phyloP scores from a whole-genome alignment of 2,329 filamentous ascomycete species.

The Aspergillus fumigatiaffinis region DNA sequence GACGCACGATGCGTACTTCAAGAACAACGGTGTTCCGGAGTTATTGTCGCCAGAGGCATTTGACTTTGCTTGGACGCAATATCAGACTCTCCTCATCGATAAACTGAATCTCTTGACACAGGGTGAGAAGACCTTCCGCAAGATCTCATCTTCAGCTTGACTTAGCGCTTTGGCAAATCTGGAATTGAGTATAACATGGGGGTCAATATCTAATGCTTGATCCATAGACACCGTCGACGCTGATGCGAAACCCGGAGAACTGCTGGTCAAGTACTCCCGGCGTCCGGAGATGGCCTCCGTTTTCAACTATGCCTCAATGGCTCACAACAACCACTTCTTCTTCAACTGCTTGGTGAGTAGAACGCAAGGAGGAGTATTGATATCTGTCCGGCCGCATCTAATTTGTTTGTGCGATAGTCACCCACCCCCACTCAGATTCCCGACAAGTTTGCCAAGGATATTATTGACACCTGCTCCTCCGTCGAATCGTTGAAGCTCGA shows the following conservation, averaged over 20 bases:
- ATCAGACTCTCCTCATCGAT: conserved; percentile 69
- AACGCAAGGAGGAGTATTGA: neutral
- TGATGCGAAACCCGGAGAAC: conserved; percentile 58
- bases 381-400: neutral
- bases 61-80: conserved; percentile 74
- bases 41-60: conserved; percentile 69
- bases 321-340: conserved; percentile 74
- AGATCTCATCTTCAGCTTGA: neutral
- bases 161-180: neutral
- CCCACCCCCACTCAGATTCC: conserved; percentile 52
- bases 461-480: conserved; percentile 72
- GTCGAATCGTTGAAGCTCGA: conserved; percentile 76
- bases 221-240: conserved; percentile 61
- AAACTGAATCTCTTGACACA: conserved; percentile 71
- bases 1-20: conserved; percentile 44
- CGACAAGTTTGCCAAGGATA: conserved; percentile 51
- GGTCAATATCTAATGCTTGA: neutral
- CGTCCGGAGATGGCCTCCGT: conserved; percentile 70
- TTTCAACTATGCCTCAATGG: conserved; percentile 97
- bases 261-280: conserved; percentile 72
- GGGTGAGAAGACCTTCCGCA: conserved; percentile 50
- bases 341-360: conserved; percentile 44
- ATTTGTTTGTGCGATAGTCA: conserved; percentile 21
- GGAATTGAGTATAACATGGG: neutral
- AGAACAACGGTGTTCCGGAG: conserved; percentile 58